A percentile compares a stretch with the other conserved stretches of the same genome.
phyloP scores from a whole-genome alignment of 1,139 yeast genomes.

The Yamadazyma songkhlaensis region DNA sequence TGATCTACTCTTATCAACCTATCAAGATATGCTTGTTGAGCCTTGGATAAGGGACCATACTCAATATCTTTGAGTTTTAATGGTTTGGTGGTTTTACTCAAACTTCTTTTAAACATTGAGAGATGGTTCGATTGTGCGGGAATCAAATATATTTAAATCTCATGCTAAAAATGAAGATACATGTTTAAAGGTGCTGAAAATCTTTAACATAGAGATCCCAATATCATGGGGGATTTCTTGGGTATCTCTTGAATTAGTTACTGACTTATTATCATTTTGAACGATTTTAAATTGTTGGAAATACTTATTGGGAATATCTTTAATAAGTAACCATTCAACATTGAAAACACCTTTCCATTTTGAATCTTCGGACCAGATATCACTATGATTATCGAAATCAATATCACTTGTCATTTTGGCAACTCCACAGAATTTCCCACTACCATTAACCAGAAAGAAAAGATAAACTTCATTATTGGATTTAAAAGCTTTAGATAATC shows the following conservation, averaged over 20 bases:
- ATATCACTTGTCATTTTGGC: constrained; percentile 50
- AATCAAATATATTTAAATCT: neutral
- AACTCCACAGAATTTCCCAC: constrained; percentile 62
- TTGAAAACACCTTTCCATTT: constrained; percentile 54
- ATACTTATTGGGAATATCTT: constrained; percentile 48
- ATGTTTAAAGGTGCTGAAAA: constrained; percentile 31
- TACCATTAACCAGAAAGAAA: constrained; percentile 57
- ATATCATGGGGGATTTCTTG: constrained; percentile 47
- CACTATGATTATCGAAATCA: constrained; percentile 32
- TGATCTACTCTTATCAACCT: constrained; percentile 88
- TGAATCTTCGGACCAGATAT: constrained; percentile 47
- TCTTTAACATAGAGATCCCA: constrained; percentile 48
- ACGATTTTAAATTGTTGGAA: constrained; percentile 45
- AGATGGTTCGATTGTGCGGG: too few species aligned
- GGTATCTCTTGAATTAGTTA: constrained; percentile 60
- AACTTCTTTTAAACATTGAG: constrained; percentile 5
- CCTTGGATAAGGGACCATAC: constrained; percentile 48
- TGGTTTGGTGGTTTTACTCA: constrained; percentile 4
- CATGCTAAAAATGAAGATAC: constrained; percentile 12
- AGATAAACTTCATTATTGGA: constrained; percentile 31
- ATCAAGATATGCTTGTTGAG: constrained; percentile 70
- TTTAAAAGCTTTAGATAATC: constrained; percentile 36
- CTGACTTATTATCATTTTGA: constrained; percentile 48
- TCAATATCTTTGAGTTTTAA: constrained; percentile 18
- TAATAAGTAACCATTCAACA: constrained; percentile 50